A percentile compares a stretch with the other conserved stretches of the same genome.
Evolutionary conservation across 768 basidiomycete genomes (phyloP).

Genomic region (Rhizopogon sp.): DNA sequence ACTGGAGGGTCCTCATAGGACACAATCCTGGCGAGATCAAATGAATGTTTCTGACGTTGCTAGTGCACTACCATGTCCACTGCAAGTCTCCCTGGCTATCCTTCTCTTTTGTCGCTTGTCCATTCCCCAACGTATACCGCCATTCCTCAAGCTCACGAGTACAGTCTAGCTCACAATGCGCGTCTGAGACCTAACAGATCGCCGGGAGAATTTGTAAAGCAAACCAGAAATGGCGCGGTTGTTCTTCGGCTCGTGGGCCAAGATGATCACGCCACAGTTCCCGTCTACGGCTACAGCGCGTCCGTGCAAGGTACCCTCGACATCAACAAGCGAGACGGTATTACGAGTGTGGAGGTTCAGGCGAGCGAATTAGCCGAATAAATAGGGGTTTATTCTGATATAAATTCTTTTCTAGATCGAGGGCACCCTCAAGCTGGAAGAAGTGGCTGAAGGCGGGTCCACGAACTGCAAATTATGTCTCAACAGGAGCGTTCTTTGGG

Average conservation of each 20-base stretch:
- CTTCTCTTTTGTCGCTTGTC: constrained; percentile 29
- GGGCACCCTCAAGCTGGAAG: constrained; percentile 52
- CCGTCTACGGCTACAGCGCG: constrained; percentile 50
- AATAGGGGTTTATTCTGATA: neutral
- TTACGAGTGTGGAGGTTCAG: constrained; percentile 62
- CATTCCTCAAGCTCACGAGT: constrained; percentile 50
- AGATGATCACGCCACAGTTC: constrained; percentile 44
- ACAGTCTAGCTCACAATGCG: constrained; percentile 43
- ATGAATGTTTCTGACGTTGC: constrained; percentile 8
- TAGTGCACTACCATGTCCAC: constrained; percentile 43
- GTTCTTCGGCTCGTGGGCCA: constrained; percentile 50
- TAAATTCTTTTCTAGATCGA: constrained; percentile 41
- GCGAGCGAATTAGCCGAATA: constrained; percentile 25
- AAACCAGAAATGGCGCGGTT: constrained; percentile 48
- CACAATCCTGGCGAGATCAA: constrained; percentile 2
- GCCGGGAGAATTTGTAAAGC: constrained; percentile 51
- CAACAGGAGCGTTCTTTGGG: constrained; percentile 53
- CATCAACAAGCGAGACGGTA: constrained; percentile 46
- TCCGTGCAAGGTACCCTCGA: constrained; percentile 53
- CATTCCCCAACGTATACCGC: constrained; percentile 49
- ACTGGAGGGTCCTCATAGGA: constrained; percentile 4
- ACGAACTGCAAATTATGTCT: constrained; percentile 47
- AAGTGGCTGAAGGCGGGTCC: constrained; percentile 65
- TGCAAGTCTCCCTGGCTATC: constrained; percentile 48
- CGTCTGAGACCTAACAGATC: constrained; percentile 32